A percentile compares a stretch with the other conserved stretches of the same genome.
Evolutionary conservation across 176 grass and related monocot species (phyloP).

Genomic region (Carex cristatella): DNA sequence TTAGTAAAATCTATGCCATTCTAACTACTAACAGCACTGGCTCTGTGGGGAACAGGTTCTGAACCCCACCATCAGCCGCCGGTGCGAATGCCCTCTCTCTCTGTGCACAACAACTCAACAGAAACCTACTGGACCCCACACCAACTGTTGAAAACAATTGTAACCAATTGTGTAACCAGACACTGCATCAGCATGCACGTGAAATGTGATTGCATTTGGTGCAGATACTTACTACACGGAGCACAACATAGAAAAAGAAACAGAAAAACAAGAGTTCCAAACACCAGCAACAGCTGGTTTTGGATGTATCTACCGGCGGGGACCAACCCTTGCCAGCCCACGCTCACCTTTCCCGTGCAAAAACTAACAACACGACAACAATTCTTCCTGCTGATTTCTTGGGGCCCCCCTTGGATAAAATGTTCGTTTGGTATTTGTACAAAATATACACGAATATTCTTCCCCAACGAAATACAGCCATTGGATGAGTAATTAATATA

Average conservation of each 20-base stretch:
- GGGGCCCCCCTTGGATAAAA: neutral
- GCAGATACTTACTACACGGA: neutral
- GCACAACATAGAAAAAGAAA: neutral
- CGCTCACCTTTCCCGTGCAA: constrained; percentile 12
- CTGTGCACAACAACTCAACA: neutral
- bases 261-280: neutral
- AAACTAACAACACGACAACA: neutral
- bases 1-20: neutral
- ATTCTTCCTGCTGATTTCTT: neutral
- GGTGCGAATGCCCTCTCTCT: neutral
- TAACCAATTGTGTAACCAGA: neutral
- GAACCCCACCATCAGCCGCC: constrained; percentile 5
- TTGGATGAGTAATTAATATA: neutral
- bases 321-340: neutral
- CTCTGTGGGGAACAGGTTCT: neutral
- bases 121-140: neutral
- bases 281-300: constrained; percentile 10
- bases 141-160: neutral
- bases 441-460: neutral
- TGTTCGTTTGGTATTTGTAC: neutral
- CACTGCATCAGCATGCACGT: neutral
- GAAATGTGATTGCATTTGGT: too few relatives aligned
- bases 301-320: constrained; percentile 11
- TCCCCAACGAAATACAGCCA: neutral
- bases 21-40: neutral